Base-by-base conservation (phyloP, 208 protist genomes). In the Acanthamoeba healyi region DNA sequence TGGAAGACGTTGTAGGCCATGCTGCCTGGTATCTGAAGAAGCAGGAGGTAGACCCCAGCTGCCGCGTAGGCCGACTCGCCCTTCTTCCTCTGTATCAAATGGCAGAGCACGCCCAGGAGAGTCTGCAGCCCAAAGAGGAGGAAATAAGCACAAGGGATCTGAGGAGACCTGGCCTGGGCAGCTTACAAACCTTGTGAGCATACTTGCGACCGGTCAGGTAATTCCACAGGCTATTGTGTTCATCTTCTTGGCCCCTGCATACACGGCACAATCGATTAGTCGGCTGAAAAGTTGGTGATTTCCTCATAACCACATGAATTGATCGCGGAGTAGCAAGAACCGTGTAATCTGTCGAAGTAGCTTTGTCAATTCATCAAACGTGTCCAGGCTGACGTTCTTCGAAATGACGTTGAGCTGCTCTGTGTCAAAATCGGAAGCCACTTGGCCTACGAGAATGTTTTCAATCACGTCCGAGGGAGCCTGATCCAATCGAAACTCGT, bases 1-100 rank as follows among this genome's bases (percentile, higher is more conserved):
- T 93, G 87, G 40, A 93, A 93, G 61, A 93, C 58, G 34, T 77
- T 46, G 49, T 93, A 93, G 54, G 87, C 87, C 54, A 77, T 93
- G 61, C 87, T 77, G 14, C 87, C 87, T 2, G 87, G 87, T 51
- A 93, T 79, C 29, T 79, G 87, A 2, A 93, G 63, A 6, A 93
- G 49, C 26, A 93, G 63, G 46, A 93, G 63, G 40, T 93, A 93
- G 26, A 77, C 87, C 17, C 44, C 65, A 29, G 87, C 54, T 5
- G 87, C 58, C 9, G 49, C 87, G 38, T 38, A 89, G 32, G 82
- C 82, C 46, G 32, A 29, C 32, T 89, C 82, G 2, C 82, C 58
- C 36, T 42, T 58, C 82, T 67, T 61, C 82, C 40, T 58, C 51
- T 89, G 82, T 10, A 89, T 67, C 82, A 89, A 67, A 38, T 89